Base-by-base conservation (phyloP, 257 asterid species). In the Solanum neorickii region DNA sequence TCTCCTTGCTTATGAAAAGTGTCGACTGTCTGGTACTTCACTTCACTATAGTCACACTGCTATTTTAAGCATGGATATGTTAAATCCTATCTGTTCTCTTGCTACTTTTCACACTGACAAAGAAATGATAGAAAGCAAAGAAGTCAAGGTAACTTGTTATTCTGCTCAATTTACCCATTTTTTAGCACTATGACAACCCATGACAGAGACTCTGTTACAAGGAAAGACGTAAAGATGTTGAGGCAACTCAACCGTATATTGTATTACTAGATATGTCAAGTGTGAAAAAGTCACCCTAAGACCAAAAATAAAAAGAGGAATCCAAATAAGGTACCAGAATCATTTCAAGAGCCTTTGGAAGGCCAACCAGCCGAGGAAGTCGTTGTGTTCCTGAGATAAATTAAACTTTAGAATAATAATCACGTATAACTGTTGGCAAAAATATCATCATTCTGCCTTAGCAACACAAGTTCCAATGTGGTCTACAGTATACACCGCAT, bases 291-390 rank as follows among this genome's bases (percentile, higher is more conserved):
- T n/a, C 35, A 25, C 39, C 39, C 37, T 13, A 77, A 44, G 83
- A 77, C 23, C 12, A 42, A 77, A 77, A n/a, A 77, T 23, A 42
- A 76, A 77, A 77, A 77, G 62, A 39, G n/a, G 60, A 77, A n/a
- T n/a, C 37, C 7, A 14, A 44, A n/a, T 77, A 42, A 41, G 56
- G 83, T 92, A 97, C 99, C 94, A 97, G 88, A 93, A 97, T 96
- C 99, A 97, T 95, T 87, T 97, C 99, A 91, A 97, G 98, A 73
- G 98, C 95, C 93, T 97, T 97, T 56, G 98, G 93, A 83, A 94
- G 93, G 75, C 99, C 99, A 31, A 95, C 99, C 87, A 97, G 99
- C 90, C 98, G 99, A 20, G 99, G 99, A 90, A 97, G 98, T 9
- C 98, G 97, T 90, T 97, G 99, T 39, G 99, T 97, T 69, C 99